phyloP scores from a whole-genome alignment of 441 rosid genomes.

The Geranium incanum region DNA sequence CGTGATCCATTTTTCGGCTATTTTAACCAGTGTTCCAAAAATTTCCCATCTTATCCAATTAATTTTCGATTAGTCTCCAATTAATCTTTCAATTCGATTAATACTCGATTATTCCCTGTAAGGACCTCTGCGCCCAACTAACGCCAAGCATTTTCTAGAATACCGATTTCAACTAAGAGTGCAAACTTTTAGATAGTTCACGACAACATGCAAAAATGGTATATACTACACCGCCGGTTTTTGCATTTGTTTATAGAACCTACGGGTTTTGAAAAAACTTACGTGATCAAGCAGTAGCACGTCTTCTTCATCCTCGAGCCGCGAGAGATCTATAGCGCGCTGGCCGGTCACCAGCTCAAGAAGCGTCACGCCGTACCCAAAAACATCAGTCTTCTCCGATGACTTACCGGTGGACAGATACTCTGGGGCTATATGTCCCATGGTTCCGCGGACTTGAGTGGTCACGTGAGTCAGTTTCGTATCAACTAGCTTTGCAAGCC shows the following conservation, averaged over 20 bases:
- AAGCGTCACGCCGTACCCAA: constrained; percentile 54
- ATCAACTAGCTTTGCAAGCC: constrained; percentile 43
- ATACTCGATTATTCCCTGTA: too few relatives aligned
- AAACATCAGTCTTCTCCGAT: constrained; percentile 52
- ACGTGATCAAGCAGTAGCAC: constrained; percentile 55
- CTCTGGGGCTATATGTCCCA: constrained; percentile 59
- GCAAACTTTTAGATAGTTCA: too few relatives aligned
- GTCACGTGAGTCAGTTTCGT: constrained; percentile 41
- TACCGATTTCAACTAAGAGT: too few relatives aligned
- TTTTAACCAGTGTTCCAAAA: too few relatives aligned
- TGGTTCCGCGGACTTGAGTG: constrained; percentile 54
- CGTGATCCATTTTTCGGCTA: too few relatives aligned
- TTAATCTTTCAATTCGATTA: too few relatives aligned
- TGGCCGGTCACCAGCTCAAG: constrained; percentile 52
- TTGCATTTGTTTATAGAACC: not conserved
- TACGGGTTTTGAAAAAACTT: constrained; percentile 17
- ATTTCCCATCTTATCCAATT: too few relatives aligned
- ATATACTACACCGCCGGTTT: too few relatives aligned
- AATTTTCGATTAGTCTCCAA: too few relatives aligned
- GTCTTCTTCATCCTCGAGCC: constrained; percentile 58
- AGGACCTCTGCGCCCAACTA: too few relatives aligned
- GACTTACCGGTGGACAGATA: constrained; percentile 52
- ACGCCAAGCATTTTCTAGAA: too few relatives aligned
- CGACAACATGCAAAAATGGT: too few relatives aligned
- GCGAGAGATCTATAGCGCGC: constrained; percentile 48